phyloP scores from a whole-genome alignment of 75 land plant species.

The Pinus tabuliformis region DNA sequence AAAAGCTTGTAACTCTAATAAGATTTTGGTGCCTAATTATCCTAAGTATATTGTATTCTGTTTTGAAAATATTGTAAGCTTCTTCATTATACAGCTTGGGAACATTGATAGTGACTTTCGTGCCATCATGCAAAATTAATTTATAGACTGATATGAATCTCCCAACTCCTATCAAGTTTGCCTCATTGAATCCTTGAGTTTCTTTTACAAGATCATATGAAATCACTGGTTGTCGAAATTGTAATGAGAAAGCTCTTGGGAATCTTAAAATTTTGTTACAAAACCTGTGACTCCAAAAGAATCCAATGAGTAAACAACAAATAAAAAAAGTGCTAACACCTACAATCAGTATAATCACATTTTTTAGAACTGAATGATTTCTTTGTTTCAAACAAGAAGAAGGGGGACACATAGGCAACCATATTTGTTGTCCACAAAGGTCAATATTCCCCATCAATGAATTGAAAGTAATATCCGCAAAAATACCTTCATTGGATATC shows the following conservation, averaged over 20 bases:
- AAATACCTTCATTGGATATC: slow-evolving; percentile 20
- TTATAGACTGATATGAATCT: slow-evolving; percentile 3
- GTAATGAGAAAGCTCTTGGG: neutral
- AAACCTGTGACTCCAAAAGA: neutral
- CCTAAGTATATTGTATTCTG: slow-evolving; percentile 4
- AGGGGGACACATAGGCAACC: neutral
- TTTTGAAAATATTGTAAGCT: neutral
- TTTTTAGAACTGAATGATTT: neutral
- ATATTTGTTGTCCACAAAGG: neutral
- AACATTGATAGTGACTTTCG: slow-evolving; percentile 9
- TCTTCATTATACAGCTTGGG: slow-evolving; percentile 8
- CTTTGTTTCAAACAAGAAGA: neutral
- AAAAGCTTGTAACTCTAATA: slow-evolving; percentile 9
- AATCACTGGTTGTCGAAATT: neutral
- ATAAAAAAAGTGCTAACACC: neutral
- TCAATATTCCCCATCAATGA: neutral
- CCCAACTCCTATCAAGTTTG: neutral
- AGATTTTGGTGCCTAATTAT: slow-evolving; percentile 18
- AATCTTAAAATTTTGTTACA: neutral
- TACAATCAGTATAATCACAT: neutral
- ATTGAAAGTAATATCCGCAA: neutral
- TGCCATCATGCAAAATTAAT: slow-evolving; percentile 13
- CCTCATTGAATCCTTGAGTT: no score
- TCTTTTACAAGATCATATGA: neutral
- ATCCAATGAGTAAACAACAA: neutral